Evolutionary conservation across 257 asterid genomes (phyloP), one percentile per base, ranked within the genome.

Genomic region (Salvia splendens): DNA sequence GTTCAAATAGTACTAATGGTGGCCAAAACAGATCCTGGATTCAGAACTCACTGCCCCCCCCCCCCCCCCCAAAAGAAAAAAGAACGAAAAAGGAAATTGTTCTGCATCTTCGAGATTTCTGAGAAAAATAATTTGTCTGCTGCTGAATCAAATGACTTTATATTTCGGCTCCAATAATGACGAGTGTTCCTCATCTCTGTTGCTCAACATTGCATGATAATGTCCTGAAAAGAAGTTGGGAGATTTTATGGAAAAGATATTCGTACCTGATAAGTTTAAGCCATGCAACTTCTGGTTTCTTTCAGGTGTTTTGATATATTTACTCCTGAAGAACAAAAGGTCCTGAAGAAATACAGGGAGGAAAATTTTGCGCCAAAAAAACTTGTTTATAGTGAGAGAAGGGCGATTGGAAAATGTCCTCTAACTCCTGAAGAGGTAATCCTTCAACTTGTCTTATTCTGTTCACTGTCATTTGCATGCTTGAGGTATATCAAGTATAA

Each of bases 391-490:
- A 75, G 56, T 75, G 96, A 93, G 85, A 86, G 99, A 80, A 85
- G 99, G 78, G 95, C 97, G 4, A 94, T 94, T 63, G 97, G 99
- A 64, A 94, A 94, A 79, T 94, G 99, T 74, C 99, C 99, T 40
- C 73, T 91, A 47, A 94, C 99, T 74, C 99, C 99, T 20, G 99
- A 86, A 84, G 99, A 94, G 95, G 99, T 87, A 82, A 56, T 41
- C 42, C 55, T 65, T 71, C 69, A 52, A 41, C 50, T 69, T 36
- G 47, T 24, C 56, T 11, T 51, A 28, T 54, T 49, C 11, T 60
- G 40, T 24, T 51, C 46, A 12, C 58, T 46, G 33, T 71, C 54
- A 16, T 75, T 49, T 35, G 20, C 60, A 56, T 71, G 62, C 46
- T 47, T 20, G 52, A 40, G 42, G 57, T 10, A 46, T 52, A 54